These are phyloP conservation scores for Lachnellula arida DNA, from an alignment of 2,329 filamentous ascomycete species.

Conservation along the genomic window DNA sequence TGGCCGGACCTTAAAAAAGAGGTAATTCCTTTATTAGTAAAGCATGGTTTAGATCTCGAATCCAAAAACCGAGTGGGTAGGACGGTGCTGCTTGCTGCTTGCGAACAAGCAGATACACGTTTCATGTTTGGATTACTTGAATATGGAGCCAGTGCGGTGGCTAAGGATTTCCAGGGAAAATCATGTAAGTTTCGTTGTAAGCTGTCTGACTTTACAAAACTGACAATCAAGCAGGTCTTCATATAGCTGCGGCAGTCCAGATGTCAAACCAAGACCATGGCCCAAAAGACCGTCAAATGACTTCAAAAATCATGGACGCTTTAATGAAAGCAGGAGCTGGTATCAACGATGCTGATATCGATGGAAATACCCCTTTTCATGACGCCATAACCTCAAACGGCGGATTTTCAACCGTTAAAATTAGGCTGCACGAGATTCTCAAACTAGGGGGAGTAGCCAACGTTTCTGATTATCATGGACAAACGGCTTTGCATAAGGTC, in stretches of 20 bases:
- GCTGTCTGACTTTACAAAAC: not conserved
- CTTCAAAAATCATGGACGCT: not conserved
- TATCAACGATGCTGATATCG: constrained; percentile 1
- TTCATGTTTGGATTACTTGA: not conserved
- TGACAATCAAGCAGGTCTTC: not conserved
- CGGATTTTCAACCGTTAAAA: not conserved
- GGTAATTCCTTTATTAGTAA: constrained; percentile 1
- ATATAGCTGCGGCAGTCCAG: not conserved
- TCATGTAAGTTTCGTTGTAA: constrained; percentile 3
- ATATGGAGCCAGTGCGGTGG: constrained; percentile 3
- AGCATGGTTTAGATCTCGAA: constrained; percentile 6
- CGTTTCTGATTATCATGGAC: not conserved
- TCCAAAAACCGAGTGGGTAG: constrained; percentile 2
- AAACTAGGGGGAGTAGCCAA: not conserved
- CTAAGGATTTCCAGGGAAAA: constrained; percentile 5
- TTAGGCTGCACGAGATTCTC: not conserved
- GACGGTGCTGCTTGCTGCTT: constrained; percentile 3
- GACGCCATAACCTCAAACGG: not conserved
- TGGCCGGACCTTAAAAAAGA: not conserved
- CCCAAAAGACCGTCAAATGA: not conserved
- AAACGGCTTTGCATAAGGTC: constrained; percentile 7
- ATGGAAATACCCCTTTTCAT: constrained; percentile 7
- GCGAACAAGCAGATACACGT: not conserved
- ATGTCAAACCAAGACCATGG: not conserved
- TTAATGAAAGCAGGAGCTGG: constrained; percentile 6